Conservation (phyloP, 352 stramenopile genomes). For the Pythium biforme region DNA sequence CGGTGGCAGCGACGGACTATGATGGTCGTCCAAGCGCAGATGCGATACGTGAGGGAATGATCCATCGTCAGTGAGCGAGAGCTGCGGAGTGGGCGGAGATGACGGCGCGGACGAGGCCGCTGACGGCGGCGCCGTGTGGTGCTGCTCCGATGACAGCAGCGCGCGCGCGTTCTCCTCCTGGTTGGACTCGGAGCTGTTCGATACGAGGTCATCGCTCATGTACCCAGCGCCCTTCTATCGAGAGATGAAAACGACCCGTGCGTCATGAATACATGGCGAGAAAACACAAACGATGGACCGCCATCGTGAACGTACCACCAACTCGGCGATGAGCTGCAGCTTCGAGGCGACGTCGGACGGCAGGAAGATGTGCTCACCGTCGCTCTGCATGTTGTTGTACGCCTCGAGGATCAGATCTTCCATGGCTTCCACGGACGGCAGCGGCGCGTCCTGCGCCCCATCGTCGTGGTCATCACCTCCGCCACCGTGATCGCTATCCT, state of each 20-base stretch:
- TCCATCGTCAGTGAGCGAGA: not conserved
- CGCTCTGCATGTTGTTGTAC: slow-evolving; percentile 84
- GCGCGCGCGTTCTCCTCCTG: slow-evolving; percentile 13
- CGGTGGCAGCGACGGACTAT: not conserved
- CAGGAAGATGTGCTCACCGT: slow-evolving; percentile 78
- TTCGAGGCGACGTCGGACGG: slow-evolving; percentile 64
- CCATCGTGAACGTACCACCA: slow-evolving; percentile 46
- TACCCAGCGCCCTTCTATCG: slow-evolving; percentile 22
- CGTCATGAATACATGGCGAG: not conserved
- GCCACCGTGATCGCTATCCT: not conserved
- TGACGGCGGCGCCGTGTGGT: slow-evolving; percentile 5
- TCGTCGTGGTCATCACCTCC: slow-evolving; percentile 12
- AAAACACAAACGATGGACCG: not conserved
- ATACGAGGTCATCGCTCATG: slow-evolving; percentile 23
- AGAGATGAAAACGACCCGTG: not conserved
- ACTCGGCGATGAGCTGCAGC: slow-evolving; percentile 50
- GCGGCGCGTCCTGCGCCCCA: slow-evolving; percentile 20
- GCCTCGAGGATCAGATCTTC: slow-evolving; percentile 77
- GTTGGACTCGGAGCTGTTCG: slow-evolving; percentile 25
- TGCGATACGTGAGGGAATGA: not conserved
- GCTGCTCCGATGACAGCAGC: slow-evolving; percentile 1
- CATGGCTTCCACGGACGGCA: slow-evolving; percentile 45
- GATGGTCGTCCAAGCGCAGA: slow-evolving; percentile 11
- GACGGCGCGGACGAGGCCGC: slow-evolving; percentile 15
- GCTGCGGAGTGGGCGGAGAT: slow-evolving; percentile 1